Conservation (phyloP, 495 filamentous ascomycete genomes). For the Pyronema omphalodes region DNA sequence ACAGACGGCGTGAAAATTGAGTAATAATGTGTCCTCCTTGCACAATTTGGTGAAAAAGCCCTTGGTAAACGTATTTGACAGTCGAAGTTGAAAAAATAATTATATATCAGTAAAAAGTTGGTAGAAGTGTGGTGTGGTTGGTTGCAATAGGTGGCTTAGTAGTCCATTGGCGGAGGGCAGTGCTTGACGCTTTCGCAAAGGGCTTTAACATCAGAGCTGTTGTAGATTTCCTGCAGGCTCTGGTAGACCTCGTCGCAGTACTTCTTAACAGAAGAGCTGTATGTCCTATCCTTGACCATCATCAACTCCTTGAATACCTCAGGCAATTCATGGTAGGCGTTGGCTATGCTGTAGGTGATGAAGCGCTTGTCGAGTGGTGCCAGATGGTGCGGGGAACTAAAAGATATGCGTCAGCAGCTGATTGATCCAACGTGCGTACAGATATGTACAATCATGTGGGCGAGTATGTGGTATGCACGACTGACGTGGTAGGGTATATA, state of each 20-base stretch:
- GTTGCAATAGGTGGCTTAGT: background rate
- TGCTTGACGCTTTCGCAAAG: slow-evolving; percentile 3
- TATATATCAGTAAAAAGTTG: background rate
- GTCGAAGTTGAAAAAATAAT: background rate
- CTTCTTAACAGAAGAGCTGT: slow-evolving; percentile 1
- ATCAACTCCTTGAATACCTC: slow-evolving; percentile 1
- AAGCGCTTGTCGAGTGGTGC: slow-evolving; percentile 3
- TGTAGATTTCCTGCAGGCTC: slow-evolving; percentile 1
- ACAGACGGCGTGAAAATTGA: background rate
- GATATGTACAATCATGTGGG: background rate
- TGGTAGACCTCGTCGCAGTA: slow-evolving; percentile 4
- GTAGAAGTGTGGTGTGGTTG: background rate
- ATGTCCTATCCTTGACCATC: background rate
- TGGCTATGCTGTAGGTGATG: slow-evolving; percentile 1
- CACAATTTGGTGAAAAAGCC: background rate
- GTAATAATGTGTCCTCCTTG: background rate
- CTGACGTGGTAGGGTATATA: background rate
- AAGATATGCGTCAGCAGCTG: background rate
- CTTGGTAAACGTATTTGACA: background rate
- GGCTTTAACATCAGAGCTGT: background rate
- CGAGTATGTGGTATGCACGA: background rate
- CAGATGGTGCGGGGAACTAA: slow-evolving; percentile 3
- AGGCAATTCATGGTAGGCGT: slow-evolving; percentile 3
- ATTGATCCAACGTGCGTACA: background rate
- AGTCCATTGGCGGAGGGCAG: background rate